phyloP scores from a whole-genome alignment of 2,329 filamentous ascomycete species.

The Talaromyces sp. region DNA sequence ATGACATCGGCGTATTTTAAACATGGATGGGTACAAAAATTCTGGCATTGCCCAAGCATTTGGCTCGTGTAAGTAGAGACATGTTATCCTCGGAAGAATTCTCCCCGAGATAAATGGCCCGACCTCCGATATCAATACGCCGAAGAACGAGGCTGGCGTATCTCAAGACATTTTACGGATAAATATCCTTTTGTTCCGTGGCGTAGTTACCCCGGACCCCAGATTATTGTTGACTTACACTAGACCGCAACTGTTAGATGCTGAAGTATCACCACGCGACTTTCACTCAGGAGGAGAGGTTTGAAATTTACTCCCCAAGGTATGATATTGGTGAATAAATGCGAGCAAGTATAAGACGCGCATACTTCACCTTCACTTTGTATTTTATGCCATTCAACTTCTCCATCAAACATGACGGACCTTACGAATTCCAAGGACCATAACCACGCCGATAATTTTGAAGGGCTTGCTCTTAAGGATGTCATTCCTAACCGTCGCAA shows the following conservation, averaged over 20 bases:
- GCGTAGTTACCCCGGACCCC: background rate
- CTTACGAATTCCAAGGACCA: background rate
- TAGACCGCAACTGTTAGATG: background rate
- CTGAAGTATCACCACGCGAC: background rate
- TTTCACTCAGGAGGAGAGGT: background rate
- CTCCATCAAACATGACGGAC: background rate
- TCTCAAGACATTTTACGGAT: background rate
- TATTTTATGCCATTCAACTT: background rate
- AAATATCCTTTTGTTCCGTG: background rate
- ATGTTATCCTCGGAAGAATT: background rate
- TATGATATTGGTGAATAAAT: background rate
- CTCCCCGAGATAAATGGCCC: background rate
- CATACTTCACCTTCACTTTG: background rate
- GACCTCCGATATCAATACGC: background rate
- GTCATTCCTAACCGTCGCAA: slow-evolving; percentile 16
- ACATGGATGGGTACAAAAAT: background rate
- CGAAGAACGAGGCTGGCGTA: background rate
- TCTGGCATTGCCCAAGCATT: background rate
- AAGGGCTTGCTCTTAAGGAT: slow-evolving; percentile 9
- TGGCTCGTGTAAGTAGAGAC: background rate
- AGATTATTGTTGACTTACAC: background rate
- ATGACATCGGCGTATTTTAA: background rate
- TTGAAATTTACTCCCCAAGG: background rate
- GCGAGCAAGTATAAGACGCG: background rate
- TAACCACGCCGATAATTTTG: background rate